Percentiles rank a stretch among this genome's conserved stretches.
Conservation (phyloP, 148 eudicot species). For the Hydrangea macrophylla region DNA sequence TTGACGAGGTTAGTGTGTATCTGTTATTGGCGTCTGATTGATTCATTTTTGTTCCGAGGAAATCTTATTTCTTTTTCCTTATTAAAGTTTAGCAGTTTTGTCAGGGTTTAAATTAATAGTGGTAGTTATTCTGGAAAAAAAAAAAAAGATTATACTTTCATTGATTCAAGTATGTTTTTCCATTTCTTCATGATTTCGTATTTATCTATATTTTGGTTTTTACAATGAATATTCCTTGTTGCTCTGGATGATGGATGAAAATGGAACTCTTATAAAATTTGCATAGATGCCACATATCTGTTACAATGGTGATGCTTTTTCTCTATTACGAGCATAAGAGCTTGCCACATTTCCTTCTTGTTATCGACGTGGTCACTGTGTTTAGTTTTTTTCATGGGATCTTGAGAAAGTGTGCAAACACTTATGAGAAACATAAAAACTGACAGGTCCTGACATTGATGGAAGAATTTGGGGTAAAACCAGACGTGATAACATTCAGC, state of each 20-base stretch:
- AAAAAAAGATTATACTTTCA: too few species aligned
- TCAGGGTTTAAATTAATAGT: not conserved
- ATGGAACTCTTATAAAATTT: not conserved
- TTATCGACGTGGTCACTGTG: not conserved
- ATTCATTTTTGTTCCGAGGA: not conserved
- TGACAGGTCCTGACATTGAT: slow-evolving; percentile 60
- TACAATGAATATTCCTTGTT: too few species aligned
- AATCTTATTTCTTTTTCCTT: not conserved
- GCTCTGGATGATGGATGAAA: not conserved
- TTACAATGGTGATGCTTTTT: too few species aligned
- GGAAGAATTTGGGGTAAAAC: slow-evolving; percentile 70
- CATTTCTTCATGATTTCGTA: not conserved
- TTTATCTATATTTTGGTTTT: not conserved
- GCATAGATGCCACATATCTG: not conserved
- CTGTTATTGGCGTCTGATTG: not conserved
- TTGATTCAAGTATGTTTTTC: not conserved
- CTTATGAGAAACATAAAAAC: too few species aligned
- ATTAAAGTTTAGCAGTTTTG: not conserved
- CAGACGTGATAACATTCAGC: slow-evolving; percentile 81
- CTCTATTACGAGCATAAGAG: not conserved
- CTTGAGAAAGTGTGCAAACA: not conserved
- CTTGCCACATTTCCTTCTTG: not conserved
- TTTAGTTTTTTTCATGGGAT: not conserved
- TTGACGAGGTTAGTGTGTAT: slow-evolving; percentile 51
- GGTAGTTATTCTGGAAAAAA: not conserved